A percentile compares a stretch with the other conserved stretches of the same genome.
phyloP scores from a whole-genome alignment of 257 asterid genomes.

The Salvia rosmarinus region DNA sequence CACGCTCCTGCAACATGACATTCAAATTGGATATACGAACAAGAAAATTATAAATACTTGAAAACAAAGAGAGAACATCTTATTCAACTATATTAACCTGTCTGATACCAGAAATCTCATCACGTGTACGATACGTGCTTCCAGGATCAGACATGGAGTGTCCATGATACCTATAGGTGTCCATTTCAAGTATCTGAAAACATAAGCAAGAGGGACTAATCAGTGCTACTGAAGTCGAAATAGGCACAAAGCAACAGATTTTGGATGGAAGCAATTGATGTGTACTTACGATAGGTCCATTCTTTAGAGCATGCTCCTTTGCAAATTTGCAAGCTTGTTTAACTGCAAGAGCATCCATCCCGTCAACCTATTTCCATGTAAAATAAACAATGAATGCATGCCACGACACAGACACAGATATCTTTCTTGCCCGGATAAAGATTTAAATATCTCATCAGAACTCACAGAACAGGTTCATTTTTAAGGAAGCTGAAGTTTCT shows the following conservation, averaged over 20 bases:
- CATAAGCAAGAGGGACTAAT: constrained; percentile 32
- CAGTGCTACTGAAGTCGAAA: constrained; percentile 29
- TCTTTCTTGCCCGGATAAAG: background rate
- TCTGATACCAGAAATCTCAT: constrained; percentile 86
- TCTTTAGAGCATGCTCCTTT: constrained; percentile 84
- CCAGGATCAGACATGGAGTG: constrained; percentile 99
- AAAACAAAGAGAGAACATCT: constrained; percentile 13
- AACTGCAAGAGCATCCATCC: constrained; percentile 97
- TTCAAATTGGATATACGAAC: background rate
- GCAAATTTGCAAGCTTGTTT: constrained; percentile 97
- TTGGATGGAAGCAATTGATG: constrained; percentile 3
- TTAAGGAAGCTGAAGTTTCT: background rate
- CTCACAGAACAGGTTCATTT: background rate
- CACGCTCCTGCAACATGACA: constrained; percentile 70
- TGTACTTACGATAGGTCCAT: constrained; percentile 91
- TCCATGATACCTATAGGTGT: constrained; percentile 95
- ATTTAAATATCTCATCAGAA: background rate
- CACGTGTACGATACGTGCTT: constrained; percentile 97
- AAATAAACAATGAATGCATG: background rate
- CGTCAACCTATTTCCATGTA: constrained; percentile 69
- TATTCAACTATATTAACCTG: constrained; percentile 59
- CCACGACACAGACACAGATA: background rate
- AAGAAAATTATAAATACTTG: background rate
- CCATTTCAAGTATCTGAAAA: constrained; percentile 97
- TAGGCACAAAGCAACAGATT: background rate